Evolutionary conservation across 257 asterid genomes (phyloP), one percentile per base, ranked within the genome.

Genomic region (Knoxia roxburghii): DNA sequence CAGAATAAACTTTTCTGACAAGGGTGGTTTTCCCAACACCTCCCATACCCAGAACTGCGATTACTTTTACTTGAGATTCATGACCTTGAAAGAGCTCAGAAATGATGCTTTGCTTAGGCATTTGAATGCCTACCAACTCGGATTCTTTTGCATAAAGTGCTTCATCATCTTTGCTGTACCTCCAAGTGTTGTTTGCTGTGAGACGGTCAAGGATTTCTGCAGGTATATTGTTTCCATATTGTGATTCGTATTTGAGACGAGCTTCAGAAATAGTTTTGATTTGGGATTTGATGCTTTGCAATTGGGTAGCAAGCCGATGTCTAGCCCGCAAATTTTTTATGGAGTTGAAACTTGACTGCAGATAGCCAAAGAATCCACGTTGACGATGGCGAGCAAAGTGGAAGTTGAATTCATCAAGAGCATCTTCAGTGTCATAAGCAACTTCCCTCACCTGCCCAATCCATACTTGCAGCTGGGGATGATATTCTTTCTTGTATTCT

Each of bases 341-440:
- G 33, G 30, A 14, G 6, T 11, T 14, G 13, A 24, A 30, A 12
- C 20, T 53, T 37, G 39, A 32, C 9, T 13, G 62, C 0, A 50
- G 27, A 14, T 13, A 43, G 13, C 64, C 72, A 15, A 6, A 23
- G 37, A 55, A 41, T 45, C 72, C 65, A 21, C 4, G 11, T 1
- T 20, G 24, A 39, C 21, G 39, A 5, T 18, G 72, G 29, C 29
- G 54, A 6, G 41, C 55, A 30, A 43, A 68, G 17, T 24, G 72
- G 17, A 43, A 1, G 21, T 41, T 56, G 64, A 54, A 72, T 12
- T 35, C 72, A 12, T 76, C 86, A 23, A 81, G 72, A 65, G 55
- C 69, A 61, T 81, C 79, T 61, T 71, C 59, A 18, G 65, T 68
- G 27, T 73, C 86, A 7, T 73, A 56, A 2, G 83, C 73, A 53